Evolutionary conservation across 1,284 basidiomycete genomes (phyloP), one percentile per base, ranked within the genome.

Genomic region (Mycosarcoma maydis): DNA sequence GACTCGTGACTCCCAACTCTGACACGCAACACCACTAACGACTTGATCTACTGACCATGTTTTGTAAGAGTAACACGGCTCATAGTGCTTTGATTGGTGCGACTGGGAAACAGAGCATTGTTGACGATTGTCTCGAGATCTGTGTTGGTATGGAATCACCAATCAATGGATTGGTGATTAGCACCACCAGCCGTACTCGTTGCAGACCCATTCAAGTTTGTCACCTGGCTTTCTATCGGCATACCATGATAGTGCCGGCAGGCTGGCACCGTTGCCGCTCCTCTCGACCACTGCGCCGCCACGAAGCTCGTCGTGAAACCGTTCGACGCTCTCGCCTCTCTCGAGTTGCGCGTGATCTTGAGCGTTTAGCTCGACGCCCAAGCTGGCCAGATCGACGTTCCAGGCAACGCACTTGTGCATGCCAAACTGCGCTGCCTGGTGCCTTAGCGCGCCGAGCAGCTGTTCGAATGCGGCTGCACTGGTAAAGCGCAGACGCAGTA

Each of bases 141-240:
- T n/a, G n/a, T 43, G 53, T 36, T 61, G 32, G 51, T 36, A 40
- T n/a, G n/a, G n/a, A n/a, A n/a, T n/a, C n/a, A n/a, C n/a, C 17
- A 8, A 6, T 6, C 32, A 29, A 17, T 27, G 16, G 8, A 26
- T 9, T 16, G 17, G 2, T 9, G 16, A 13, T 27, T 47, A 72
- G 37, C 64, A 68, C 59, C 60, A 72, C 59, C 61, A 72, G 0
- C 69, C 69, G 17, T 64, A 58, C 52, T 72, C 62, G 44, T 72
- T 68, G 38, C 41, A 44, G 0, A 67, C 40, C 69, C 69, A 72
- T 24, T 68, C 57, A 0, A 72, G 23, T 30, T 29, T 29, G 17
- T 59, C 49, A 6, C 52, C 59, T 9, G 38, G 17, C 30, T 42
- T 17, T 23, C 39, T 45, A 20, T 60, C 61, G 3, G 44, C 67